A percentile compares a stretch with the other conserved stretches of the same genome.
Evolutionary conservation across 192 early-diverging fungal genomes (phyloP).

Genomic region (Coemansia asiatica): DNA sequence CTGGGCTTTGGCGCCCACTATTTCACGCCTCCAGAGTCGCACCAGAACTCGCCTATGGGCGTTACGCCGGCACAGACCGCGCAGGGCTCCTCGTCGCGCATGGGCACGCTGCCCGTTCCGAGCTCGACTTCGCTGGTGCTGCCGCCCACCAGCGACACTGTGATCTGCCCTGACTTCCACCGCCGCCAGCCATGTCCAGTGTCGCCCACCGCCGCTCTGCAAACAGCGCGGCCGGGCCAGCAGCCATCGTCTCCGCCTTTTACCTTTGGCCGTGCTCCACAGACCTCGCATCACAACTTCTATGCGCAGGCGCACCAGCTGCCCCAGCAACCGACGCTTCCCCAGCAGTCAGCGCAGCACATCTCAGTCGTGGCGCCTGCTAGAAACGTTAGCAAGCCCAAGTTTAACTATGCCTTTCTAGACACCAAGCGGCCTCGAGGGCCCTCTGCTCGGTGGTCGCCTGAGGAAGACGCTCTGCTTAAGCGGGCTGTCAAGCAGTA

Average conservation of each 20-base stretch:
- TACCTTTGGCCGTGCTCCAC: conserved; percentile 24
- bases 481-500: conserved; percentile 44
- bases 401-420: conserved; percentile 53
- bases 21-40: conserved; percentile 36
- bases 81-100: conserved; percentile 11
- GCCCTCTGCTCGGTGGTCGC: conserved; percentile 45
- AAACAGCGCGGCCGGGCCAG: conserved; percentile 13
- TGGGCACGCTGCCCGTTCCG: conserved; percentile 11
- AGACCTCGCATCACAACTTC: conserved; percentile 17
- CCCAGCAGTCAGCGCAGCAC: conserved; percentile 17
- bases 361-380: background rate
- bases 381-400: conserved; percentile 46
- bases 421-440: conserved; percentile 53
- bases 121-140: conserved; percentile 8
- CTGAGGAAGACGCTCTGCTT: conserved; percentile 42
- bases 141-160: conserved; percentile 18
- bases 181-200: conserved; percentile 13
- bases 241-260: conserved; percentile 12
- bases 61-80: conserved; percentile 11
- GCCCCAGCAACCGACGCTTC: conserved; percentile 7
- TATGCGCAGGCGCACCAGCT: conserved; percentile 26
- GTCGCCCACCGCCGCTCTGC: conserved; percentile 17
- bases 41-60: conserved; percentile 29
- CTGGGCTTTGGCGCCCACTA: conserved; percentile 13
- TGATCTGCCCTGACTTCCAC: conserved; percentile 16